These are phyloP conservation scores for Stenocarpella maydis DNA, from an alignment of 2,329 filamentous ascomycete genomes.

Conservation along the genomic window DNA sequence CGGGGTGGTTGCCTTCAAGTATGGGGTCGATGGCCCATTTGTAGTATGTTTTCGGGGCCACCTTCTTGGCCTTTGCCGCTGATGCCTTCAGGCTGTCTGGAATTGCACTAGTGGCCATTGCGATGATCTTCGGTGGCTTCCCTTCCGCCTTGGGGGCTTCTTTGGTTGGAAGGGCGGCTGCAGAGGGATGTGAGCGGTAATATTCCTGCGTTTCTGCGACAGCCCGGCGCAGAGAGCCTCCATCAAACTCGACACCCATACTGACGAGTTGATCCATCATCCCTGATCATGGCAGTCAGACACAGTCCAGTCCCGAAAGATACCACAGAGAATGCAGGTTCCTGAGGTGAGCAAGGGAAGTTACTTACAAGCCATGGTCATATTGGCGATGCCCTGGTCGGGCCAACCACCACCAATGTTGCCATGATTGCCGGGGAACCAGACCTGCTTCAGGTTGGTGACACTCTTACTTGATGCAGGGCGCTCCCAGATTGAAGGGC, in stretches of 20 bases:
- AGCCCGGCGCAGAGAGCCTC: constrained; percentile 51
- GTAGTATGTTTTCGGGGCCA: constrained; percentile 12
- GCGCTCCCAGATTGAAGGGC: constrained; percentile 64
- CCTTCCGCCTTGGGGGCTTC: constrained; percentile 30
- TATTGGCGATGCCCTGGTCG: constrained; percentile 53
- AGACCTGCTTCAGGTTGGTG: constrained; percentile 60
- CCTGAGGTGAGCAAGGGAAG: neutral
- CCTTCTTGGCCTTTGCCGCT: constrained; percentile 12
- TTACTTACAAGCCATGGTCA: constrained; percentile 47
- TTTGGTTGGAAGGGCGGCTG: constrained; percentile 31
- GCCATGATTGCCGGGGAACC: constrained; percentile 77
- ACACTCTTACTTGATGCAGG: constrained; percentile 47
- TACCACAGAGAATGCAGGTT: constrained; percentile 41
- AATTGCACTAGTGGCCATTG: constrained; percentile 19
- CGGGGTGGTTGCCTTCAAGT: constrained; percentile 55
- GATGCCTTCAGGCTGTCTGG: constrained; percentile 27
- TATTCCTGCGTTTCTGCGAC: constrained; percentile 44
- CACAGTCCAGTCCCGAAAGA: neutral
- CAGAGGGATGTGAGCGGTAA: constrained; percentile 37
- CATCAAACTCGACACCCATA: constrained; percentile 59
- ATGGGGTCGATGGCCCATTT: constrained; percentile 59
- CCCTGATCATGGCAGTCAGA: constrained; percentile 46
- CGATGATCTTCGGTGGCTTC: constrained; percentile 16
- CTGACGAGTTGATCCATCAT: constrained; percentile 65
- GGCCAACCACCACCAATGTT: constrained; percentile 75